Conservation (phyloP, 805 yeast genomes). For the Geotrichum ghanense region DNA sequence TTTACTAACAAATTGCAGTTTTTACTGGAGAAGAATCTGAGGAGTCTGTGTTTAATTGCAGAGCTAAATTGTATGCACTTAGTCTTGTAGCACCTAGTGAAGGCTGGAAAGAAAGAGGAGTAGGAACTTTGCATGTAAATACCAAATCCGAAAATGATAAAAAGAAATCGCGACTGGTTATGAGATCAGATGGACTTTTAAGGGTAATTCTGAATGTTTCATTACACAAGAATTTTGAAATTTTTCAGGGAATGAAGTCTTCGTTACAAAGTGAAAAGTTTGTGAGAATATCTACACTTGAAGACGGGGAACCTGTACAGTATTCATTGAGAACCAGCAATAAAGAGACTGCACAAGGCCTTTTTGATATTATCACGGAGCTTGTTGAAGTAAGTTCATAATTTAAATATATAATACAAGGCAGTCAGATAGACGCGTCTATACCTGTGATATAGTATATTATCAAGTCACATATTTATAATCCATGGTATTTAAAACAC, state of each 20-base stretch:
- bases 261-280: slow-evolving; percentile 78
- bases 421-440: too few relatives aligned
- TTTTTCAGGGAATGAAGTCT: slow-evolving; percentile 73
- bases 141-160: slow-evolving; percentile 18
- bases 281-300: slow-evolving; percentile 59
- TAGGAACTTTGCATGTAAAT: slow-evolving; percentile 80
- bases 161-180: slow-evolving; percentile 54
- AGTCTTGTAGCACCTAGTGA: slow-evolving; percentile 51
- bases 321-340: slow-evolving; percentile 68
- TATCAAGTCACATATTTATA: too few relatives aligned
- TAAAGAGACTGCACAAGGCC: slow-evolving; percentile 44
- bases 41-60: slow-evolving; percentile 49
- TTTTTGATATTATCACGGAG: slow-evolving; percentile 32
- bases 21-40: slow-evolving; percentile 93
- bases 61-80: slow-evolving; percentile 69
- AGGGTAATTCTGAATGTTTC: slow-evolving; percentile 74
- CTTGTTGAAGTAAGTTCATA: slow-evolving; percentile 8
- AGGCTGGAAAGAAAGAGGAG: slow-evolving; percentile 96
- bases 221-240: slow-evolving; percentile 46
- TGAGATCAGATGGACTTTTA: slow-evolving; percentile 83
- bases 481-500: too few relatives aligned
- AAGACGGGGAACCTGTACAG: slow-evolving; percentile 61
- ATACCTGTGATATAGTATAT: too few relatives aligned
- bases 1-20: slow-evolving; percentile 33
- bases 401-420: background rate